A percentile compares a stretch with the other conserved stretches of the same genome.
phyloP scores from a whole-genome alignment of 805 yeast genomes.

The Komagataella kurtzmanii region DNA sequence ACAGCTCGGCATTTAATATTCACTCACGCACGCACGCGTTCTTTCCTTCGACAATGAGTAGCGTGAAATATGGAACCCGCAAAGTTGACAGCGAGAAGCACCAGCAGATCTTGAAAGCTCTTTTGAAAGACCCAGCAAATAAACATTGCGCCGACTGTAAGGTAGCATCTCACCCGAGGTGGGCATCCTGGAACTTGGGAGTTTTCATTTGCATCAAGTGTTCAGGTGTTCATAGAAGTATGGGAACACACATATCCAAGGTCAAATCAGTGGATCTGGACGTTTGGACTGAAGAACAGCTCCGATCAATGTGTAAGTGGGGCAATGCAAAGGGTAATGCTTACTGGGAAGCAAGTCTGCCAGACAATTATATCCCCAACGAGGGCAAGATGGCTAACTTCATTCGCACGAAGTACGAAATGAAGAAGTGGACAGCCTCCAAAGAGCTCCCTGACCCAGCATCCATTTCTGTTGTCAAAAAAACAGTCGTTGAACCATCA shows the following conservation, averaged over 20 bases:
- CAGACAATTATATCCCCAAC: constrained; percentile 62
- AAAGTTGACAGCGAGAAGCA: constrained; percentile 27
- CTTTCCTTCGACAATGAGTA: background rate
- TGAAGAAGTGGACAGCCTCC: constrained; percentile 75
- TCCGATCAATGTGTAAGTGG: constrained; percentile 71
- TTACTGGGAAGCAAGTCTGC: constrained; percentile 77
- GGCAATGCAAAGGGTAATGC: constrained; percentile 71
- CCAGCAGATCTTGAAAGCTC: constrained; percentile 58
- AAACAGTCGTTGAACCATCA: background rate
- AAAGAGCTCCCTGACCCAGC: constrained; percentile 46
- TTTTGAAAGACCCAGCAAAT: constrained; percentile 69
- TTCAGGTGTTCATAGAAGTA: constrained; percentile 88
- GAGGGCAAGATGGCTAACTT: constrained; percentile 78
- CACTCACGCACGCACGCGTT: background rate
- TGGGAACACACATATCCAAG: constrained; percentile 91
- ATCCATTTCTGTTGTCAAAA: constrained; percentile 12
- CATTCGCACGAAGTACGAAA: constrained; percentile 83
- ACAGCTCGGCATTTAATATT: background rate
- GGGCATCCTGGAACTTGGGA: constrained; percentile 97
- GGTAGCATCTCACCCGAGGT: constrained; percentile 77
- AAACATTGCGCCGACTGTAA: constrained; percentile 87
- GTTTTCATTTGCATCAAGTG: constrained; percentile 88
- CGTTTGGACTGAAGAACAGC: constrained; percentile 92
- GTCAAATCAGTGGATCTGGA: constrained; percentile 92
- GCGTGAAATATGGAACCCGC: background rate